Conservation (phyloP, 1,284 basidiomycete species). For the Pseudomicrostroma phylloplanum region DNA sequence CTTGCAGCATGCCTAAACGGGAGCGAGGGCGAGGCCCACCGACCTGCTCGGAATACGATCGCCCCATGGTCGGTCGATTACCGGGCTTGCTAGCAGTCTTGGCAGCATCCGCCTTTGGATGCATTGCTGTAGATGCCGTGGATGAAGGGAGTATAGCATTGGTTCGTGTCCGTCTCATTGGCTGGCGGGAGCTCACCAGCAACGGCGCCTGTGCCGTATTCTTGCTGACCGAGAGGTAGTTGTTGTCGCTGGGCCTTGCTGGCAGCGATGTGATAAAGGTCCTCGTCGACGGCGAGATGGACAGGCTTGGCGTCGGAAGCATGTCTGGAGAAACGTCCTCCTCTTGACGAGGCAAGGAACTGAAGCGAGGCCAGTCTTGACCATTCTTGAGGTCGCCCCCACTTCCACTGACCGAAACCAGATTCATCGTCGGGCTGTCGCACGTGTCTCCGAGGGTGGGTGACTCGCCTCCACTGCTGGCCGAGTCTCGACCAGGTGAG, state of each 20-base stretch:
- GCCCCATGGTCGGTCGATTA: background rate
- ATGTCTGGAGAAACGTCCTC: no score
- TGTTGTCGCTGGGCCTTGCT: background rate
- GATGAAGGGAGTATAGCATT: slow-evolving; percentile 18
- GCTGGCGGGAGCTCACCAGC: background rate
- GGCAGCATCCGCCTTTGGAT: background rate
- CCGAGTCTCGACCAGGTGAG: background rate
- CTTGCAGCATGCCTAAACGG: no score
- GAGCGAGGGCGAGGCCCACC: no score
- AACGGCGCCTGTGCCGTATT: no score
- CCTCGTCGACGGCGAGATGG: background rate
- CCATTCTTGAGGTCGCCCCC: background rate
- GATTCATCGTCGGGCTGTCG: slow-evolving; percentile 32
- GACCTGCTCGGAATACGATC: background rate
- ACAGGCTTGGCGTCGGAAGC: no score
- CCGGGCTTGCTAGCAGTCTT: background rate
- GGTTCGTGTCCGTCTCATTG: background rate
- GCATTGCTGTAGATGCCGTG: slow-evolving; percentile 16
- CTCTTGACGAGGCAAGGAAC: background rate
- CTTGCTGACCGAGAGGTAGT: background rate
- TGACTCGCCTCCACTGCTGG: slow-evolving; percentile 18
- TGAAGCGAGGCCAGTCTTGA: background rate
- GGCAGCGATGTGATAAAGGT: background rate
- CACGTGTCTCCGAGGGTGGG: slow-evolving; percentile 25
- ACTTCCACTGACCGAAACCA: slow-evolving; percentile 11